Evolutionary conservation across 108 stramenopile species (phyloP), one percentile per base, ranked within the genome.

Genomic region (Mayamaea pseudoterrestris): DNA sequence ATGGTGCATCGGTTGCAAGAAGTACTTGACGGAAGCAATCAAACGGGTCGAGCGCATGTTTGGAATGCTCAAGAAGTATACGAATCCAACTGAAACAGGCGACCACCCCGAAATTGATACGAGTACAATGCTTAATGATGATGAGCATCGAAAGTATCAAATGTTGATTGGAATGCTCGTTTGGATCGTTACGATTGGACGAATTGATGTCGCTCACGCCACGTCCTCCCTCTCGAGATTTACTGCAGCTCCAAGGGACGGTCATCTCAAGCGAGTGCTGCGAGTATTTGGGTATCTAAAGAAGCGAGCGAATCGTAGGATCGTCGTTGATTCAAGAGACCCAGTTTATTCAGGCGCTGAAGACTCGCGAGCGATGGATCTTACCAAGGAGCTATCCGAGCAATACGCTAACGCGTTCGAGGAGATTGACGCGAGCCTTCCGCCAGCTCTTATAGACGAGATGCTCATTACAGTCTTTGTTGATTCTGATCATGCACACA

Each of bases 41-140:
- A 23, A 9, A 11, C 6, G 13, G 0, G 57, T 44, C 24, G 60
- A 57, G 24, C 21, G 30, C 6, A n/a, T 68, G 13, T 62, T 61
- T 44, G 60, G 51, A 0, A 58, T 27, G 50, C 30, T 14, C n/a
- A n/a, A 30, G 45, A 49, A 49, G 16, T 31, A 31, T 36, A 13
- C 5, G 35, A 20, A 28, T 9, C 47, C 47, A 11, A 12, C 21
- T 18, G 37, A 39, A 16, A n/a, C 43, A 26, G 42, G 42, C 0
- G 57, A 65, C 30, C 64, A 65, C 40, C 64, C 64, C n/a, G 63
- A 65, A 47, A 0, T 52, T 3, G 69, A 63, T 40, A 31, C 30
- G 12, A 36, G 54, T 0, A 22, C 20, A 41, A 11, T 35, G 9
- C 28, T 65, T 9, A 36, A 51, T 3, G 24, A 51, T 2, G 32